phyloP scores from a whole-genome alignment of 2,329 filamentous ascomycete species.

The Rhytidhysteron rufulum region DNA sequence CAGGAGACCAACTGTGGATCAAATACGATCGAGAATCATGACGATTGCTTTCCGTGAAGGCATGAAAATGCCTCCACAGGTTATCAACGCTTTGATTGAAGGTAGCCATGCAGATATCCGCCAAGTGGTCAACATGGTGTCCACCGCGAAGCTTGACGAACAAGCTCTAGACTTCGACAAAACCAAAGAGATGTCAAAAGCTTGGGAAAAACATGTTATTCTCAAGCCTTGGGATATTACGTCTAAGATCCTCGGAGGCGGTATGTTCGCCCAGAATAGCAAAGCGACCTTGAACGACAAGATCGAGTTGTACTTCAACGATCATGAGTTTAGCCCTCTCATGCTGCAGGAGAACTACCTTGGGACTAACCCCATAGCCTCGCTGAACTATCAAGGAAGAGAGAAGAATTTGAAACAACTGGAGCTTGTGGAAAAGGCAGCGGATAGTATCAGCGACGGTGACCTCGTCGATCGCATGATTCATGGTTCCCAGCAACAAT shows the following conservation, averaged over 20 bases:
- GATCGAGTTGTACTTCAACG: conserved; percentile 98
- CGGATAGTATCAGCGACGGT: conserved; percentile 94
- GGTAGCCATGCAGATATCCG: conserved; percentile 94
- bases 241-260: conserved; percentile 82
- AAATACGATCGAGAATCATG: conserved; percentile 87
- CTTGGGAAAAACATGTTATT: conserved; percentile 96
- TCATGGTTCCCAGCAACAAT: conserved; percentile 95
- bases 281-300: conserved; percentile 93
- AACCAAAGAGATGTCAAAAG: conserved; percentile 90
- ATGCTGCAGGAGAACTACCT: conserved; percentile 99
- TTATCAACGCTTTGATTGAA: conserved; percentile 91
- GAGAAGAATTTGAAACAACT: conserved; percentile 77
- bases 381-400: conserved; percentile 60
- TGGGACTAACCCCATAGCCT: conserved; percentile 68
- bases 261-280: conserved; percentile 78
- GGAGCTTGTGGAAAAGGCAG: conserved; percentile 80
- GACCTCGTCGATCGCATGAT: conserved; percentile 98
- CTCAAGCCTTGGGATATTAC: conserved; percentile 98
- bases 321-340: conserved; percentile 93
- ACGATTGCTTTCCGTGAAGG: conserved; percentile 93
- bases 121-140: conserved; percentile 98
- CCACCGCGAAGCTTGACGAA: conserved; percentile 86
- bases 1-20: conserved; percentile 81
- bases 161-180: conserved; percentile 76
- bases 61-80: conserved; percentile 75